These are phyloP conservation scores for Plasmodium blacklocki DNA, from an alignment of 169 alveolate species.

Conservation along the genomic window DNA sequence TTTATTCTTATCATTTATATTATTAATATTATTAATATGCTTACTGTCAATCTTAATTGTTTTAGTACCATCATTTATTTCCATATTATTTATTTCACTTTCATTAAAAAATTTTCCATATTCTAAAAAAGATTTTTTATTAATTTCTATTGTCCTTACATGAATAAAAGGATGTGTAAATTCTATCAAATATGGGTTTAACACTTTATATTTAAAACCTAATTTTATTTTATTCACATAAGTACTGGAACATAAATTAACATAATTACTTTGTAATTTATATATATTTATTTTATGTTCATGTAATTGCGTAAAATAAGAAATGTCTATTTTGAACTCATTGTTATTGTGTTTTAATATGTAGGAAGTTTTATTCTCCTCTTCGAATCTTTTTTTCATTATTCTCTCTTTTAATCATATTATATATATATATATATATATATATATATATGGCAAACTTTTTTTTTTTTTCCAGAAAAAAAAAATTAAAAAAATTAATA, in stretches of 20 bases:
- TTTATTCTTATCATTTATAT: neutral
- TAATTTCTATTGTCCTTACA: conserved; percentile 35
- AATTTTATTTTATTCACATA: conserved; percentile 37
- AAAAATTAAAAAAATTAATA: too few species aligned
- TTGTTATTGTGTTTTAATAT: conserved; percentile 33
- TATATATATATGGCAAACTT: too few species aligned
- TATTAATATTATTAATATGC: neutral
- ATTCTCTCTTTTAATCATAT: neutral
- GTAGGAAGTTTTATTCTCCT: neutral
- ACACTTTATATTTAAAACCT: neutral
- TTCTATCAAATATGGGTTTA: neutral
- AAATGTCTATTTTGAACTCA: conserved; percentile 65
- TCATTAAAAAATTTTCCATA: neutral
- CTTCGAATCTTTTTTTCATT: neutral
- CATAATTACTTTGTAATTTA: conserved; percentile 42
- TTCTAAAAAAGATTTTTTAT: conserved; percentile 15
- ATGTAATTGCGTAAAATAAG: conserved; percentile 47
- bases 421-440: neutral
- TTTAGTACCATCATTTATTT: neutral
- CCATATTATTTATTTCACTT: neutral
- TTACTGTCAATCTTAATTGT: neutral
- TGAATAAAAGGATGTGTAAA: conserved; percentile 19
- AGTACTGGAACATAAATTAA: conserved; percentile 22
- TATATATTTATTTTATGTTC: conserved; percentile 40
- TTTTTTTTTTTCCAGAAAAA: too few species aligned